Evolutionary conservation across 2,329 filamentous ascomycete species (phyloP), one percentile per base, ranked within the genome.

Genomic region (Scedosporium aurantiacum): DNA sequence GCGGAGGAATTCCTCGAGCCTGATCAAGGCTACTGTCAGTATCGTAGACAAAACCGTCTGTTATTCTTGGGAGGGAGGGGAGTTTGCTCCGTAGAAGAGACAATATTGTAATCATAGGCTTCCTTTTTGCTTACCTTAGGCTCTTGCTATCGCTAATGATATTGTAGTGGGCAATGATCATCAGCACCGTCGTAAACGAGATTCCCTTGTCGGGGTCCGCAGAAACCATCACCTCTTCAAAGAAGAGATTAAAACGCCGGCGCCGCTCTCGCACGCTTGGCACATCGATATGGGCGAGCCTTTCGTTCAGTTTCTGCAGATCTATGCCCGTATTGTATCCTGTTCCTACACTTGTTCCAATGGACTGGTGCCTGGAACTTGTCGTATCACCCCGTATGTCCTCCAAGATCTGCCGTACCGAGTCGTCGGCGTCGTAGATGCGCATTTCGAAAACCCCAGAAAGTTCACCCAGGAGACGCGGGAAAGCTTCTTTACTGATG

Each of bases 121-220:
- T 37, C 10, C 8, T 37, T 4, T 4, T 37, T 37, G 32, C 77
- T 70, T 76, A 89, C 87, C 83, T 87, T 70, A 99, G 77, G 73
- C 91, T 96, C 79, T 97, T 97, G 77, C 88, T 97, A 74, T 99
- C 94, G 67, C 88, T 96, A 72, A 99, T 99, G 69, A 99, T 91
- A 69, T 97, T 99, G 80, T 99, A 96, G 74, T 99, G 94, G 40
- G 95, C 93, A 62, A 99, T 79, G 63, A 96, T 95, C 88, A 99
- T 94, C 59, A 99, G 80, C 23, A 97, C 88, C 5, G 88, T 87
- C 2, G 91, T 94, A 72, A 99, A 99, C 0, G 90, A 88, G 63
- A 99, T 95, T 57, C 94, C 94, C 64, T 84, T 83, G 68, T 95
- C 90, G 1, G 88, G 89, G 72, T 99, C 92, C 4, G 92, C 91